Conservation (phyloP, 495 filamentous ascomycete species). For the Aspergillus biplanus region DNA sequence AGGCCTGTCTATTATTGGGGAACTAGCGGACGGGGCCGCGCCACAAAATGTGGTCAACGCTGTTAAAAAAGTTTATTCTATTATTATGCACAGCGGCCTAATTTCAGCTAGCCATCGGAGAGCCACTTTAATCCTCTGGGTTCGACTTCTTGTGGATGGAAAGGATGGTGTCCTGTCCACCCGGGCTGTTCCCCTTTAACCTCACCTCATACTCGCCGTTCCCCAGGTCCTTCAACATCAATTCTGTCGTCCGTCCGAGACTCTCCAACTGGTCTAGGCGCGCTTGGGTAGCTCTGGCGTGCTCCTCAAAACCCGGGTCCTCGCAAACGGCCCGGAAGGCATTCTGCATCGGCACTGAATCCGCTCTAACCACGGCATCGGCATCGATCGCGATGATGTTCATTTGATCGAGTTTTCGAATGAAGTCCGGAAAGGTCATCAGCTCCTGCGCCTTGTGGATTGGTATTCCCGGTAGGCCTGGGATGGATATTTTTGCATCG, state of each 20-base stretch:
- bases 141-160: not conserved
- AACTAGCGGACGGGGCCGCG: too few species aligned
- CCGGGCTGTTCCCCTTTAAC: not conserved
- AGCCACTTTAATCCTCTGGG: not conserved
- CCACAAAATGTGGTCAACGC: too few species aligned
- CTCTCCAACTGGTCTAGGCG: slow-evolving; percentile 89
- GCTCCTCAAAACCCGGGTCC: slow-evolving; percentile 73
- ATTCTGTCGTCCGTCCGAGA: slow-evolving; percentile 84
- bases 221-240: slow-evolving; percentile 86
- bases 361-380: slow-evolving; percentile 83
- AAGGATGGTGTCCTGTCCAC: not conserved
- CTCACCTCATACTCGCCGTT: slow-evolving; percentile 81
- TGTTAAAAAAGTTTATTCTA: too few species aligned
- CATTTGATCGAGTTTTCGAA: slow-evolving; percentile 85
- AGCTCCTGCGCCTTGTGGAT: slow-evolving; percentile 87
- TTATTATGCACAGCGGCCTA: too few species aligned
- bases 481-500: slow-evolving; percentile 66
- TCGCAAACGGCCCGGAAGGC: slow-evolving; percentile 83
- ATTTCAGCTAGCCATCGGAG: too few species aligned
- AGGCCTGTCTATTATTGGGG: too few species aligned
- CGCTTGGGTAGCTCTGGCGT: slow-evolving; percentile 78
- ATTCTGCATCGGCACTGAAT: slow-evolving; percentile 67
- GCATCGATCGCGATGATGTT: slow-evolving; percentile 96
- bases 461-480: slow-evolving; percentile 78
- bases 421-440: slow-evolving; percentile 96